These are phyloP conservation scores for Hypoxylon rickii DNA, from an alignment of 495 filamentous ascomycete genomes.

Conservation along the genomic window DNA sequence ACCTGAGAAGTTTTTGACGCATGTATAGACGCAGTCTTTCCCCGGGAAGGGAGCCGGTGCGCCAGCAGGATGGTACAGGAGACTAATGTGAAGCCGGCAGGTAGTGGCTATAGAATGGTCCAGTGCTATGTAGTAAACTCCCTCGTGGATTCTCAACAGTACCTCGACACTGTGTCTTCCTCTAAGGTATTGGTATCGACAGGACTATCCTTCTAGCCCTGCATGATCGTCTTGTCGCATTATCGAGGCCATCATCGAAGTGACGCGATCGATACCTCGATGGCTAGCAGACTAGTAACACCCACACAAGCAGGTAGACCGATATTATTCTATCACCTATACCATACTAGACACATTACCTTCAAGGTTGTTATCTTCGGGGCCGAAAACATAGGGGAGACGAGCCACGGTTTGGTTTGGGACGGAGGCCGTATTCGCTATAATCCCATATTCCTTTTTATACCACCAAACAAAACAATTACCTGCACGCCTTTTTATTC, in stretches of 20 bases:
- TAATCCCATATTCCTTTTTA: conserved; percentile 2
- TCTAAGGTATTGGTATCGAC: background rate
- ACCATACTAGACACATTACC: too few species aligned
- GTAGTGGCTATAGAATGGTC: background rate
- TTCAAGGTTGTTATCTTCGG: too few species aligned
- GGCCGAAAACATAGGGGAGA: too few species aligned
- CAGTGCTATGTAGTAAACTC: background rate
- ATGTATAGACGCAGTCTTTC: background rate
- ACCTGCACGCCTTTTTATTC: too few species aligned
- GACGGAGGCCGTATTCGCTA: background rate
- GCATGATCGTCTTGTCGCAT: conserved; percentile 6
- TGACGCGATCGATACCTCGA: conserved; percentile 3
- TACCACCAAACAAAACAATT: too few species aligned
- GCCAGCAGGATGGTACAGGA: background rate
- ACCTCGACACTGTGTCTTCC: background rate
- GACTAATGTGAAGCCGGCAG: background rate
- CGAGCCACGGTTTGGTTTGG: background rate
- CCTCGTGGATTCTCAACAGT: background rate
- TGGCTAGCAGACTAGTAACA: background rate
- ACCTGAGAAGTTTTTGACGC: background rate
- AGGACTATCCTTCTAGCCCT: conserved; percentile 1
- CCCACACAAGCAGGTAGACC: background rate
- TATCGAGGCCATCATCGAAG: conserved; percentile 2
- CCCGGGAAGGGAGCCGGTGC: background rate
- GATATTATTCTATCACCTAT: too few species aligned